These are phyloP conservation scores for Chaetoceros muelleri DNA, from an alignment of 108 stramenopile species.

Conservation along the genomic window DNA sequence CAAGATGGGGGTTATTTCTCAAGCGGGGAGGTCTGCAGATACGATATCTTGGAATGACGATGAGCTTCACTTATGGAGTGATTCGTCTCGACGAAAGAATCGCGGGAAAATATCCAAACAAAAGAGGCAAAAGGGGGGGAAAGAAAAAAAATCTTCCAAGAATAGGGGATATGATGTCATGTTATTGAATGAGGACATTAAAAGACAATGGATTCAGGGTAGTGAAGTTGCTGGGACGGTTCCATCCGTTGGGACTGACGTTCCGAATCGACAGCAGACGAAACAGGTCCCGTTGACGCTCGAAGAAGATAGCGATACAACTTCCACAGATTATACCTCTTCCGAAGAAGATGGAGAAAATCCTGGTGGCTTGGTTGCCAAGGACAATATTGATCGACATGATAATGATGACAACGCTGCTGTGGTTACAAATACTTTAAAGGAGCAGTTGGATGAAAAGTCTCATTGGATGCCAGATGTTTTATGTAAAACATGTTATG, in stretches of 20 bases:
- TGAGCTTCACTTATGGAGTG: neutral
- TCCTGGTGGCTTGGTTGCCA: too few species aligned
- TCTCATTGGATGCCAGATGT: slow-evolving; percentile 92
- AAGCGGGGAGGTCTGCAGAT: neutral
- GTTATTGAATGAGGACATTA: neutral
- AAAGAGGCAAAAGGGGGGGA: too few species aligned
- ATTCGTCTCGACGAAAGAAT: neutral
- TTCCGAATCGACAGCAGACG: neutral
- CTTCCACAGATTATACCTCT: neutral
- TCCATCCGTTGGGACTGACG: neutral
- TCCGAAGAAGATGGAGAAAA: neutral
- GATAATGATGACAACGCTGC: too few species aligned
- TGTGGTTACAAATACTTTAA: too few species aligned
- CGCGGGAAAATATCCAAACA: neutral
- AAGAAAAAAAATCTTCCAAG: too few species aligned
- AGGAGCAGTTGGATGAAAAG: slow-evolving; percentile 23
- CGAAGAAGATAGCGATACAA: neutral
- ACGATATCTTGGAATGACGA: neutral
- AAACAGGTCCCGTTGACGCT: neutral
- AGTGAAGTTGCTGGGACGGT: neutral
- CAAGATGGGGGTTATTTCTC: neutral
- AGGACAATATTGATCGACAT: too few species aligned
- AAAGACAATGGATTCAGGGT: neutral
- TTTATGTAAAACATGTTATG: slow-evolving; percentile 87
- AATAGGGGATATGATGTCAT: neutral